phyloP scores from a whole-genome alignment of 192 early-diverging fungal species.

The Pilobolus umbonatus region DNA sequence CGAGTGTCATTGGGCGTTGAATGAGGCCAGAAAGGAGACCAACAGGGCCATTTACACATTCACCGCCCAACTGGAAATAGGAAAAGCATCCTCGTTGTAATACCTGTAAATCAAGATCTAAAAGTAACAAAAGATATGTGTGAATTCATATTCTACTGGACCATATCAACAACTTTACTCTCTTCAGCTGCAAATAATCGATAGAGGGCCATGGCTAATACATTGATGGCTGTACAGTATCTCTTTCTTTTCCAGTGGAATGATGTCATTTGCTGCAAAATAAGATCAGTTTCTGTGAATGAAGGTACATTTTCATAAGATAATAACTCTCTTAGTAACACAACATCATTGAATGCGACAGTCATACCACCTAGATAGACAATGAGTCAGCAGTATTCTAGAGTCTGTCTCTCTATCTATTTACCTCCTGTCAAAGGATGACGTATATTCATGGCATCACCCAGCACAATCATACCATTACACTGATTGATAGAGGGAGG shows the following conservation, averaged over 20 bases:
- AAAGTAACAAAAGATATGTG: background rate
- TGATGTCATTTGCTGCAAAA: slow-evolving; percentile 51
- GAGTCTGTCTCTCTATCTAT: background rate
- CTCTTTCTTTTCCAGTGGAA: slow-evolving; percentile 79
- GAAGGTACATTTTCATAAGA: slow-evolving; percentile 37
- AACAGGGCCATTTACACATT: slow-evolving; percentile 75
- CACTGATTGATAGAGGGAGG: slow-evolving; percentile 73
- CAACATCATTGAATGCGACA: slow-evolving; percentile 88
- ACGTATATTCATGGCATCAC: slow-evolving; percentile 96
- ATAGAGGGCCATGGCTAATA: slow-evolving; percentile 91
- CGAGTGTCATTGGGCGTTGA: slow-evolving; percentile 66
- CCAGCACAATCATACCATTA: slow-evolving; percentile 77
- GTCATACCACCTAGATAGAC: slow-evolving; percentile 97
- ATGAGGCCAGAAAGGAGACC: slow-evolving; percentile 82
- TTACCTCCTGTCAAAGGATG: slow-evolving; percentile 91
- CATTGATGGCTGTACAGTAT: slow-evolving; percentile 75
- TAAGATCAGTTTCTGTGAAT: slow-evolving; percentile 40
- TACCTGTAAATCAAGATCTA: slow-evolving; percentile 65
- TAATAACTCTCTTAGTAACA: slow-evolving; percentile 64
- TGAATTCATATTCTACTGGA: no score
- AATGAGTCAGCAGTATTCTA: background rate
- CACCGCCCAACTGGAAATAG: slow-evolving; percentile 82
- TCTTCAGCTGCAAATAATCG: slow-evolving; percentile 80
- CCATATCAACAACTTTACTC: slow-evolving; percentile 45
- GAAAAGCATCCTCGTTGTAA: slow-evolving; percentile 84